These are phyloP conservation scores for Anthoceros angustus DNA, from an alignment of 225 moss, liverwort and hornwort species.

Conservation along the genomic window DNA sequence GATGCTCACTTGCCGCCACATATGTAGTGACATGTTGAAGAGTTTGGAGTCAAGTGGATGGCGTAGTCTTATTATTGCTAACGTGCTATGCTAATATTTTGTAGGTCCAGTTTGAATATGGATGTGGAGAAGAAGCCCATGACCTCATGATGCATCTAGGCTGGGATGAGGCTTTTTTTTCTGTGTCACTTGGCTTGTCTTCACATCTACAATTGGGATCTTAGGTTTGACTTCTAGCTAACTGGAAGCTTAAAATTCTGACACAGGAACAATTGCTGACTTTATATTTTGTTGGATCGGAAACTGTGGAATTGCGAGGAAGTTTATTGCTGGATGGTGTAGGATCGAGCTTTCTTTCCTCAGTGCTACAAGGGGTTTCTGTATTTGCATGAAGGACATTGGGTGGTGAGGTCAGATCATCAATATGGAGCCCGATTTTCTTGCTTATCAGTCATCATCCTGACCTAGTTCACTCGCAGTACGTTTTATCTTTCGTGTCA, in stretches of 20 bases:
- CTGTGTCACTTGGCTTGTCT: conserved; percentile 50
- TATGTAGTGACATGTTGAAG: background rate
- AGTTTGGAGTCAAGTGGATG: background rate
- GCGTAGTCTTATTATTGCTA: too few species aligned
- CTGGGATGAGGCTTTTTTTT: conserved; percentile 80
- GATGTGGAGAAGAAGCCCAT: conserved; percentile 19
- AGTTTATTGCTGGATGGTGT: conserved; percentile 49
- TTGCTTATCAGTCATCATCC: conserved; percentile 98
- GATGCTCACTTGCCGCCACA: conserved; percentile 4
- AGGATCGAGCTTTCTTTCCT: conserved; percentile 32
- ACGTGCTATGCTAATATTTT: background rate
- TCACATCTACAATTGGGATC: conserved; percentile 27
- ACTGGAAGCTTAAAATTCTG: background rate
- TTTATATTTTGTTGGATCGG: conserved; percentile 23
- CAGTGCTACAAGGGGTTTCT: conserved; percentile 54
- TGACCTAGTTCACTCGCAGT: conserved; percentile 81
- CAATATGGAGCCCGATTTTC: conserved; percentile 92
- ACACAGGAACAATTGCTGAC: background rate
- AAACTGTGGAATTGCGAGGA: conserved; percentile 30
- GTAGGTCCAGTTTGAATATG: conserved; percentile 34
- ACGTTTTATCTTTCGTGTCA: conserved; percentile 11
- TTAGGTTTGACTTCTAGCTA: conserved; percentile 18
- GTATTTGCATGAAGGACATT: conserved; percentile 52
- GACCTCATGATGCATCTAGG: conserved; percentile 47
- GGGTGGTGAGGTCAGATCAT: conserved; percentile 85